A percentile compares a stretch with the other conserved stretches of the same genome.
Conservation (phyloP, 164 flowering plant genomes). For the Protea cynaroides region DNA sequence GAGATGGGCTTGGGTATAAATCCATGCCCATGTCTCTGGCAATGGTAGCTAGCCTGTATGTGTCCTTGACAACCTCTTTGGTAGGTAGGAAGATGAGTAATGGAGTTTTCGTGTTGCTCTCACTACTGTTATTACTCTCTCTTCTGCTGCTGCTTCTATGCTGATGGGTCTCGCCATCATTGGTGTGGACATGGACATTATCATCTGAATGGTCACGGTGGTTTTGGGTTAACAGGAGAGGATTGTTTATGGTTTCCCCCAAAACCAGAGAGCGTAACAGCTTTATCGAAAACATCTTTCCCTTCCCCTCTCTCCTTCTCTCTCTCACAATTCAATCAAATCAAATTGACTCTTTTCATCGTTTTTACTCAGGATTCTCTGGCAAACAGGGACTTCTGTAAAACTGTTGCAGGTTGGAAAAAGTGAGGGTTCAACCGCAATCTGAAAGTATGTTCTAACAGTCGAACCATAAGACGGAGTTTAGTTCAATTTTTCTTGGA, state of each 20-base stretch:
- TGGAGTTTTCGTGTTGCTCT: conserved; percentile 21
- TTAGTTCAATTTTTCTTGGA: too few species aligned
- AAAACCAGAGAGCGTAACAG: conserved; percentile 53
- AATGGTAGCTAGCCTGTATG: conserved; percentile 45
- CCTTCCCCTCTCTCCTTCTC: conserved; percentile 6
- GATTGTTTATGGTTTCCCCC: conserved; percentile 36
- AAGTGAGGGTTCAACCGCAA: too few species aligned
- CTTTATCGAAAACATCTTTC: conserved; percentile 50
- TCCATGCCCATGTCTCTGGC: conserved; percentile 68
- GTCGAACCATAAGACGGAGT: too few species aligned
- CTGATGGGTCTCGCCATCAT: conserved; percentile 1
- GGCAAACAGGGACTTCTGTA: too few species aligned
- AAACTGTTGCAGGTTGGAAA: too few species aligned
- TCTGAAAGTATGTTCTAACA: too few species aligned
- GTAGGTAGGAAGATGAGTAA: conserved; percentile 52
- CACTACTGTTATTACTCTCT: neutral
- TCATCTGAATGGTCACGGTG: conserved; percentile 5
- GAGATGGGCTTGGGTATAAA: conserved; percentile 52
- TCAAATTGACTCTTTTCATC: conserved; percentile 10
- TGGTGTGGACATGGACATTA: neutral
- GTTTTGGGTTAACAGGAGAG: conserved; percentile 10
- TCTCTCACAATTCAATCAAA: too few species aligned
- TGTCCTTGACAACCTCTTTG: conserved; percentile 41
- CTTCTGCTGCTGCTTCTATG: neutral
- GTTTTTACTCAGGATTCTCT: too few species aligned